These are phyloP conservation scores for Metarhizium anisopliae DNA, from an alignment of 2,329 filamentous ascomycete species.

Conservation along the genomic window DNA sequence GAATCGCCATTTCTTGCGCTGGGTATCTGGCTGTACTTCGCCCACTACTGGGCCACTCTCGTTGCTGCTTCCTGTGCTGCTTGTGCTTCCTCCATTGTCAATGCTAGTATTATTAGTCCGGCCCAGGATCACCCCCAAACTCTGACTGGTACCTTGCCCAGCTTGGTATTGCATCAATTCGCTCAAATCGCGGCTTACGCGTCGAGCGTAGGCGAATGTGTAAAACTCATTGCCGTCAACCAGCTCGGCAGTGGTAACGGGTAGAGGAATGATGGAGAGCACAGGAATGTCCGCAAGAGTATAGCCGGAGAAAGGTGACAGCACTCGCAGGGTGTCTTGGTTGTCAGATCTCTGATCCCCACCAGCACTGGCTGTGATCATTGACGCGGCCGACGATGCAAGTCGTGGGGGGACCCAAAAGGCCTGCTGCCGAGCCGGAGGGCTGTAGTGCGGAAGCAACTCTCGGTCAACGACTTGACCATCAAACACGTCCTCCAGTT, in stretches of 20 bases:
- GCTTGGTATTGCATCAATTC: constrained; percentile 14
- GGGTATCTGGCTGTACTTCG: constrained; percentile 3
- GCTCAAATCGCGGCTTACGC: constrained; percentile 19
- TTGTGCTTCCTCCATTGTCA: constrained; percentile 4
- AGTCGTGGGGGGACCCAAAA: constrained; percentile 8
- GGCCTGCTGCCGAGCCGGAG: constrained; percentile 1
- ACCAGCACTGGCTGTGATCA: neutral
- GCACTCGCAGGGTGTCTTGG: constrained; percentile 8
- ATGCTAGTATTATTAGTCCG: constrained; percentile 2
- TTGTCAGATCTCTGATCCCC: constrained; percentile 1
- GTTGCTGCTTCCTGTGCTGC: constrained; percentile 8
- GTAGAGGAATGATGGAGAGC: constrained; percentile 22
- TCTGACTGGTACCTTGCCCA: constrained; percentile 13
- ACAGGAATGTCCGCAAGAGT: constrained; percentile 22
- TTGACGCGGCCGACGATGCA: neutral
- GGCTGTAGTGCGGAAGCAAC: constrained; percentile 9
- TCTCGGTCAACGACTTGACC: constrained; percentile 9
- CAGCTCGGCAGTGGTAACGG: constrained; percentile 20
- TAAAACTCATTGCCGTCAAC: constrained; percentile 24
- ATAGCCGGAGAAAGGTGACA: constrained; percentile 19
- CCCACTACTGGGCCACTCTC: constrained; percentile 1
- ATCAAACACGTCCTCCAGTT: constrained; percentile 14
- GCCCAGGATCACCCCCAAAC: constrained; percentile 11
- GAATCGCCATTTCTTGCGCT: constrained; percentile 5
- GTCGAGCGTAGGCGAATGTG: constrained; percentile 18